These are phyloP conservation scores for Datura wrightii DNA, from an alignment of 257 asterid genomes.

Conservation along the genomic window DNA sequence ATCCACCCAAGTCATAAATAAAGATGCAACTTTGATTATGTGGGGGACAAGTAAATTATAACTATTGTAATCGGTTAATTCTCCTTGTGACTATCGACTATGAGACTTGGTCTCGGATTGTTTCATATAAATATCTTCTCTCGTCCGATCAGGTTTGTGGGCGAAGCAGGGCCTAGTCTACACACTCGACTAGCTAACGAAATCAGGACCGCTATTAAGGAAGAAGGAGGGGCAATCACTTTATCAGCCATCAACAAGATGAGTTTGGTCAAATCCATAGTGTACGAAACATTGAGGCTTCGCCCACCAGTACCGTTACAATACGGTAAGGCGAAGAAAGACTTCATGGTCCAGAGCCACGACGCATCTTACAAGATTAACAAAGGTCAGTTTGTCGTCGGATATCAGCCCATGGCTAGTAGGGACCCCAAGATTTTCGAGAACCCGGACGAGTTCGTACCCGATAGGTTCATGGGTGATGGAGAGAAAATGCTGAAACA, in stretches of 20 bases:
- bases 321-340: slow-evolving; percentile 65
- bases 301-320: slow-evolving; percentile 80
- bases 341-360: slow-evolving; percentile 58
- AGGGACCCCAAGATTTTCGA: slow-evolving; percentile 62
- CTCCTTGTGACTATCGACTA: no score
- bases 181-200: slow-evolving; percentile 66
- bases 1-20: no score
- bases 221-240: slow-evolving; percentile 57
- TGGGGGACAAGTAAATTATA: not conserved
- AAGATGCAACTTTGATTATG: not conserved
- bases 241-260: slow-evolving; percentile 48
- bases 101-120: no score
- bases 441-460: slow-evolving; percentile 50
- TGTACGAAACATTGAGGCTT: slow-evolving; percentile 66
- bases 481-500: slow-evolving; percentile 62
- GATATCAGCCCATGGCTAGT: slow-evolving; percentile 74
- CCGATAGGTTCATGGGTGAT: slow-evolving; percentile 69
- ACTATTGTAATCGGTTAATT: not conserved
- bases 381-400: slow-evolving; percentile 78
- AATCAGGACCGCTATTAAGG: slow-evolving; percentile 53
- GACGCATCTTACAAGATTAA: slow-evolving; percentile 59
- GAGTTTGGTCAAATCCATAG: slow-evolving; percentile 68
- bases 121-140: slow-evolving; percentile 41
- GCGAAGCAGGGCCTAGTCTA: slow-evolving; percentile 53
- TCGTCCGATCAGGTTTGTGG: slow-evolving; percentile 66